These are phyloP conservation scores for Geranium brycei DNA, from an alignment of 345 rosid species.

Conservation along the genomic window DNA sequence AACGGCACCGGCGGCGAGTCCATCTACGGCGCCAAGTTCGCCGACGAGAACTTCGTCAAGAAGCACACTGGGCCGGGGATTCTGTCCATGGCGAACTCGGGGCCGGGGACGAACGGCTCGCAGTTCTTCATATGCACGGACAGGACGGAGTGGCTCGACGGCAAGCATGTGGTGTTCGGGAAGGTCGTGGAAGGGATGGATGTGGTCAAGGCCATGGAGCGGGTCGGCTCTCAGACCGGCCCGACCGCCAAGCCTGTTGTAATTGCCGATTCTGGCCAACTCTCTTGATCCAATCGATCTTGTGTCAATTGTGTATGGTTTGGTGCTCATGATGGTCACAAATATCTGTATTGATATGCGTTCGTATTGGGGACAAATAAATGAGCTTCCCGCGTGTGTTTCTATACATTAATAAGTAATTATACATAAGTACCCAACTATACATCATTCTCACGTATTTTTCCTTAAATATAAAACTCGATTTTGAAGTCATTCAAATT, in stretches of 20 bases:
- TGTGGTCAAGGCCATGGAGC: constrained; percentile 14
- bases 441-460: too few species aligned
- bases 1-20: constrained; percentile 29
- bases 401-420: too few species aligned
- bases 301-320: not conserved
- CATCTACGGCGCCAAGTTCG: constrained; percentile 20
- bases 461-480: too few species aligned
- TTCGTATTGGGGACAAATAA: not conserved
- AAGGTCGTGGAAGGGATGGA: constrained; percentile 16
- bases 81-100: constrained; percentile 22
- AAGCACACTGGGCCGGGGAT: constrained; percentile 21
- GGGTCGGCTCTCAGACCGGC: constrained; percentile 14
- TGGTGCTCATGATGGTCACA: not conserved
- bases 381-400: not conserved
- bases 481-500: too few species aligned
- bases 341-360: not conserved
- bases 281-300: not conserved
- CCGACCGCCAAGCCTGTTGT: constrained; percentile 11
- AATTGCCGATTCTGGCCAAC: constrained; percentile 15
- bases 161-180: constrained; percentile 26
- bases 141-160: constrained; percentile 19
- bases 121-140: constrained; percentile 22
- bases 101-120: constrained; percentile 14
- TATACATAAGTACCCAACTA: too few species aligned
- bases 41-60: constrained; percentile 20